phyloP scores from a whole-genome alignment of 1,284 basidiomycete species.

The Cystobasidiaceae sp. region DNA sequence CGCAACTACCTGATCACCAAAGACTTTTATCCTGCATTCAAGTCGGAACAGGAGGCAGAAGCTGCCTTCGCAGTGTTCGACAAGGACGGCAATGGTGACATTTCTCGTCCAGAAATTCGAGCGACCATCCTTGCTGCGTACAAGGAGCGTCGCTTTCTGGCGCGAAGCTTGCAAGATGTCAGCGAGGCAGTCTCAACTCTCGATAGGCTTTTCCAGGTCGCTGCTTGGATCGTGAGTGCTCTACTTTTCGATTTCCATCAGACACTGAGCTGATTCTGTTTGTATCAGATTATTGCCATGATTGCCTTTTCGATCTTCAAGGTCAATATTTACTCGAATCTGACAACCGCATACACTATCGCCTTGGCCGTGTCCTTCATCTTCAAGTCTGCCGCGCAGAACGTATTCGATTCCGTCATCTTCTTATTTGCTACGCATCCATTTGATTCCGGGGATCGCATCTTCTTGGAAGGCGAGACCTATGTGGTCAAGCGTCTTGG shows the following conservation, averaged over 20 bases:
- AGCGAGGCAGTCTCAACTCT: constrained; percentile 17
- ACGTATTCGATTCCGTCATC: constrained; percentile 37
- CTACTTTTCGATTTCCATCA: not conserved
- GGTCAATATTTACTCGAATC: constrained; percentile 33
- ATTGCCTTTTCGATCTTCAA: constrained; percentile 29
- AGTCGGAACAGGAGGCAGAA: constrained; percentile 27
- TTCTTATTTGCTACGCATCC: constrained; percentile 37
- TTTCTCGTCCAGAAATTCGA: constrained; percentile 20
- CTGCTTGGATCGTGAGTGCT: constrained; percentile 7
- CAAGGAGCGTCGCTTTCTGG: constrained; percentile 25
- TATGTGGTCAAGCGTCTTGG: constrained; percentile 34
- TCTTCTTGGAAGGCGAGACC: constrained; percentile 33
- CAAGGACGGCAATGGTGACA: constrained; percentile 33
- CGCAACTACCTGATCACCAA: constrained; percentile 44
- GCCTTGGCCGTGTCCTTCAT: constrained; percentile 35
- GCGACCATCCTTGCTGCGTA: constrained; percentile 28
- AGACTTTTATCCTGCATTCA: constrained; percentile 45
- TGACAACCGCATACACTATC: constrained; percentile 36
- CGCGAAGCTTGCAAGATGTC: constrained; percentile 22
- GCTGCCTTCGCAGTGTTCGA: constrained; percentile 38
- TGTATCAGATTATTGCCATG: constrained; percentile 10
- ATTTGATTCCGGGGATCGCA: constrained; percentile 34
- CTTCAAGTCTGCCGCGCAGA: constrained; percentile 35
- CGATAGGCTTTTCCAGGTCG: constrained; percentile 17
- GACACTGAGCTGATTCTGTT: not conserved